Evolutionary conservation across 768 basidiomycete species (phyloP).

Genomic region (Suillus plorans): DNA sequence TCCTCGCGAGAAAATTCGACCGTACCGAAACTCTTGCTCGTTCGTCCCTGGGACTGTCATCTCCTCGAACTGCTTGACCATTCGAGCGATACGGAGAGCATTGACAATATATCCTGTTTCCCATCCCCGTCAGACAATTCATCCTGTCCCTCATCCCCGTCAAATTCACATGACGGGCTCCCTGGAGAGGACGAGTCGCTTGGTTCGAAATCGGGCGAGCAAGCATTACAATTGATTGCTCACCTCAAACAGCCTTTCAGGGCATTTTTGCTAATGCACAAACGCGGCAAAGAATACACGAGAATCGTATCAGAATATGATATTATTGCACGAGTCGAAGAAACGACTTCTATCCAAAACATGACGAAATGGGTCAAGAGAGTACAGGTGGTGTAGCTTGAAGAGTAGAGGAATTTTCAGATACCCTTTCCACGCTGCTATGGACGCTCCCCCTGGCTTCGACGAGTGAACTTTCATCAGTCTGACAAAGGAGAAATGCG

Average conservation of each 20-base stretch:
- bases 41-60: neutral
- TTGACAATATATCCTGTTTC: too few species aligned
- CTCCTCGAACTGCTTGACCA: neutral
- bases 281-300: neutral
- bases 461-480: conserved; percentile 43
- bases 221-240: too few species aligned
- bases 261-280: neutral
- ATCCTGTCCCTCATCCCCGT: neutral
- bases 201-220: neutral
- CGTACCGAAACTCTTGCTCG: neutral
- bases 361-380: neutral
- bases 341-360: neutral
- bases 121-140: neutral
- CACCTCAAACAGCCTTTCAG: neutral
- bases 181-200: neutral
- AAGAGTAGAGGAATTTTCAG: too few species aligned
- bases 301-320: neutral
- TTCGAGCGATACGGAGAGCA: neutral
- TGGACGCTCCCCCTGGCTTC: conserved; percentile 38
- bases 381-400: neutral
- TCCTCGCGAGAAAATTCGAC: neutral
- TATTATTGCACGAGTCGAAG: neutral
- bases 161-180: neutral
- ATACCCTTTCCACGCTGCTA: conserved; percentile 14
- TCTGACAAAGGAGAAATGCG: conserved; percentile 40